Conservation (phyloP, 2,329 filamentous ascomycete species). For the Nemania abortiva region DNA sequence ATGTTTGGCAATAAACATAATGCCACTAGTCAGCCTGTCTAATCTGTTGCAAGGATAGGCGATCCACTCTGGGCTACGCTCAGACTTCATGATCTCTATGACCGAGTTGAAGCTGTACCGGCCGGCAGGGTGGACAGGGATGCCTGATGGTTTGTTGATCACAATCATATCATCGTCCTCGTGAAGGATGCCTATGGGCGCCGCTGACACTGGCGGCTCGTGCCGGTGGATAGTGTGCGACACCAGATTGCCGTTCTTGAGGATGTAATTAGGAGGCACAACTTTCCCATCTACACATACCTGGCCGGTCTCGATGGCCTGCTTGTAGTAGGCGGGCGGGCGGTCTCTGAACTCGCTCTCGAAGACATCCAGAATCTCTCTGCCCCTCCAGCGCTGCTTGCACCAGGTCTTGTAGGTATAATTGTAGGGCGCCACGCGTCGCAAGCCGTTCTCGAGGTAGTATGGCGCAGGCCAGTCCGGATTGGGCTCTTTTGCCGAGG, state of each 20-base stretch:
- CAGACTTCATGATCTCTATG: conserved; percentile 89
- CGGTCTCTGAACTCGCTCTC: conserved; percentile 91
- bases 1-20: conserved; percentile 98
- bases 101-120: conserved; percentile 97
- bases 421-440: conserved; percentile 87
- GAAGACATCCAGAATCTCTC: conserved; percentile 87
- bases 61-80: conserved; percentile 68
- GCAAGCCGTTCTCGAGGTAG: conserved; percentile 83
- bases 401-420: conserved; percentile 95
- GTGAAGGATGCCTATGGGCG: conserved; percentile 84
- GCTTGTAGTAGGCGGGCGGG: conserved; percentile 85
- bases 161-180: conserved; percentile 95
- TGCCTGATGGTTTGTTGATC: conserved; percentile 94
- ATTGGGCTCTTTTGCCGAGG: conserved; percentile 49
- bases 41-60: conserved; percentile 88
- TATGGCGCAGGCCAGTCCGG: conserved; percentile 74
- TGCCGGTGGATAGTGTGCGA: conserved; percentile 95
- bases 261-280: conserved; percentile 74
- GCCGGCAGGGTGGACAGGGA: conserved; percentile 94
- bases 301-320: conserved; percentile 82
- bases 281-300: conserved; percentile 84
- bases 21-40: conserved; percentile 91
- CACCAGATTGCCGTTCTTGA: conserved; percentile 91
- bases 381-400: conserved; percentile 92
- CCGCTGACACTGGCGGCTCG: conserved; percentile 89